Percentiles rank a stretch among this genome's conserved stretches.
These are phyloP conservation scores for Tuber indicum DNA, from an alignment of 495 filamentous ascomycete genomes.

Conservation along the genomic window DNA sequence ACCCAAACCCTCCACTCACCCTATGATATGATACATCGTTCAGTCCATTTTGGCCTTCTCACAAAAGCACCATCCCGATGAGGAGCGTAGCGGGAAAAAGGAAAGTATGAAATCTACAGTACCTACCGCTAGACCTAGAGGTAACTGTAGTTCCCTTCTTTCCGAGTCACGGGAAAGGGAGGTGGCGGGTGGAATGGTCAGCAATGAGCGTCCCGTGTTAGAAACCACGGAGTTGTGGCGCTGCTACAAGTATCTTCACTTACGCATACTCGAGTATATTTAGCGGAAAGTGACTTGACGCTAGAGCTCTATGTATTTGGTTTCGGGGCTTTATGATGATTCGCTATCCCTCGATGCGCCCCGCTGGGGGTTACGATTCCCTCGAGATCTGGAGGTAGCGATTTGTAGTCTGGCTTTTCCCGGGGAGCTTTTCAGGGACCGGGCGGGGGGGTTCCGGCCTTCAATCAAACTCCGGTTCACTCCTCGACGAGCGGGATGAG, in stretches of 20 bases:
- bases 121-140: background rate
- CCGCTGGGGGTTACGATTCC: no score
- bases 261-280: background rate
- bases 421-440: background rate
- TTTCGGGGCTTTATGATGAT: background rate
- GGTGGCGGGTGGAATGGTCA: background rate
- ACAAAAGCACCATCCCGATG: background rate
- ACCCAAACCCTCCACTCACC: no score
- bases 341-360: background rate
- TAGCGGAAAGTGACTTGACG: background rate
- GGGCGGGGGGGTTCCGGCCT: background rate
- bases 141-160: background rate
- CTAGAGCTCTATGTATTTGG: background rate
- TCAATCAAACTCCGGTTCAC: background rate
- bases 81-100: no score
- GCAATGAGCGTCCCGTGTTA: background rate
- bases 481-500: background rate
- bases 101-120: no score
- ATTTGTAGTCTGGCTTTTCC: background rate
- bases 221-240: background rate
- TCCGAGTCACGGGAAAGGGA: background rate
- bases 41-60: background rate
- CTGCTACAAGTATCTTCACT: background rate
- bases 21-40: no score
- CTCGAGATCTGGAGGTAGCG: background rate